Evolutionary conservation across 345 rosid genomes (phyloP).

Genomic region (Eutrema heterophyllum): DNA sequence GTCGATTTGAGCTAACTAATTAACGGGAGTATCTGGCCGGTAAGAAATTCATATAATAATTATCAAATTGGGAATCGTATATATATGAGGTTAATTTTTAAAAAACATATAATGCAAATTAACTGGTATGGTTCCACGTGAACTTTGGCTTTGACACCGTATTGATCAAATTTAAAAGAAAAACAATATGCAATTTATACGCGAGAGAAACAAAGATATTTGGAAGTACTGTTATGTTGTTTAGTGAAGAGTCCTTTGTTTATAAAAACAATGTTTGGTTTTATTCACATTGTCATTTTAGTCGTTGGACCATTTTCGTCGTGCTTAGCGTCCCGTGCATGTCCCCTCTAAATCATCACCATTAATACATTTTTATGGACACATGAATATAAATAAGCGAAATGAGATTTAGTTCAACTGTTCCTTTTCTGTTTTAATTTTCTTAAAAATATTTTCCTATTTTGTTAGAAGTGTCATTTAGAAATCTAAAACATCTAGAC

Average conservation of each 20-base stretch:
- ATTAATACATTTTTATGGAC: background rate
- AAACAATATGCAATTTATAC: constrained; percentile 8
- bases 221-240: constrained; percentile 16
- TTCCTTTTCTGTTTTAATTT: background rate
- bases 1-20: too few species aligned
- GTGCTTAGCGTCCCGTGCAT: constrained; percentile 29
- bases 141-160: constrained; percentile 26
- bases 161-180: background rate
- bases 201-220: constrained; percentile 20
- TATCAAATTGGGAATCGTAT: too few species aligned
- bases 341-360: constrained; percentile 19
- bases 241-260: constrained; percentile 26
- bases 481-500: background rate
- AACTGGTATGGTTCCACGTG: constrained; percentile 23
- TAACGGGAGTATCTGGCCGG: too few species aligned
- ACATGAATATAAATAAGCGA: background rate
- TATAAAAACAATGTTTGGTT: constrained; percentile 33
- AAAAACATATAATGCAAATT: background rate
- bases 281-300: constrained; percentile 31
- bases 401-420: background rate
- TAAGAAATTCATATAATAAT: too few species aligned
- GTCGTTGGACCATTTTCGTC: constrained; percentile 23
- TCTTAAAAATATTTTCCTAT: background rate
- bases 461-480: background rate
- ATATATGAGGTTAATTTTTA: background rate